A percentile compares a stretch with the other conserved stretches of the same genome.
These are phyloP conservation scores for Cutaneotrichosporon dermatis DNA, from an alignment of 1,284 basidiomycete genomes.

Conservation along the genomic window DNA sequence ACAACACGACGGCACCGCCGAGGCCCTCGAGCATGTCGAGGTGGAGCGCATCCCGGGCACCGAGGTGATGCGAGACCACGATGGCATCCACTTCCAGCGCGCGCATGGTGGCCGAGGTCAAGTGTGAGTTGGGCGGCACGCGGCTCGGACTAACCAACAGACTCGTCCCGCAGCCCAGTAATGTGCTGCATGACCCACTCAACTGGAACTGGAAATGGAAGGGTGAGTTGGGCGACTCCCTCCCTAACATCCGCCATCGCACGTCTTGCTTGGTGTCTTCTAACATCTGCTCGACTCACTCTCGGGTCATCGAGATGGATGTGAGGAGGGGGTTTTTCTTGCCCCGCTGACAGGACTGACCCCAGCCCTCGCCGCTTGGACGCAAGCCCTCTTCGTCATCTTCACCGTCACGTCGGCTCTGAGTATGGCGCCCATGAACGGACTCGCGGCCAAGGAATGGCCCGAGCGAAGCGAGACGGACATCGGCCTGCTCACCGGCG, in stretches of 20 bases:
- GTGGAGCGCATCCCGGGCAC: slow-evolving; percentile 16
- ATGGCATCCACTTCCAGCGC: slow-evolving; percentile 4
- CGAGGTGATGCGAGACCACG: slow-evolving; percentile 16
- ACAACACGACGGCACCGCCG: background rate
- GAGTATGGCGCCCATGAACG: slow-evolving; percentile 15
- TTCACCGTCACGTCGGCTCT: slow-evolving; percentile 9
- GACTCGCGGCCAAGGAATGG: slow-evolving; percentile 9
- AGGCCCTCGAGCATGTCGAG: slow-evolving; percentile 1
- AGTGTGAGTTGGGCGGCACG: background rate
- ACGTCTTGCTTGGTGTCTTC: too few species aligned
- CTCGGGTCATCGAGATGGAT: too few species aligned
- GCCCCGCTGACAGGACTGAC: background rate
- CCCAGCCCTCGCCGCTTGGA: background rate
- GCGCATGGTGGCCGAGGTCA: background rate
- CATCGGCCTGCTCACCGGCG: slow-evolving; percentile 16
- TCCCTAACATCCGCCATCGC: too few species aligned
- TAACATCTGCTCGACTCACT: too few species aligned
- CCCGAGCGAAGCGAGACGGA: background rate
- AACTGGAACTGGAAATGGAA: slow-evolving; percentile 18
- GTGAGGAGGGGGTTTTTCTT: too few species aligned
- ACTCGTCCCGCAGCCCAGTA: slow-evolving; percentile 11
- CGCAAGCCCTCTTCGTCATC: slow-evolving; percentile 11
- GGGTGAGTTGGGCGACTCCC: too few species aligned
- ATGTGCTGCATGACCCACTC: slow-evolving; percentile 7
- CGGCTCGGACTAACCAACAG: background rate